Conservation (phyloP, 306 rosid species). For the Hippophae tibetana region DNA sequence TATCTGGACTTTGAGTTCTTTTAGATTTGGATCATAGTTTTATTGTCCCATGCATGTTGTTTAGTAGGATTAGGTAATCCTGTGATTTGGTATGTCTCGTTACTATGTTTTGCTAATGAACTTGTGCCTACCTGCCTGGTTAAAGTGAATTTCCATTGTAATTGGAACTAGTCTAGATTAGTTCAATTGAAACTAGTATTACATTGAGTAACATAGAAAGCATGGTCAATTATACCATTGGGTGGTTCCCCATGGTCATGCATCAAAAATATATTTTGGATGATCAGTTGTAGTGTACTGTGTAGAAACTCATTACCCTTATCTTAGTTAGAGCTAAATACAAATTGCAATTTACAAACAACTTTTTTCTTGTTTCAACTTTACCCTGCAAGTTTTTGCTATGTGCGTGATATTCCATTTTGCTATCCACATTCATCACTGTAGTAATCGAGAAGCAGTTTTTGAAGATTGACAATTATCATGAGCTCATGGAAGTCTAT, state of each 20-base stretch:
- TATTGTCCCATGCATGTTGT: constrained; percentile 32
- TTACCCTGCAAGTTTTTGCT: not conserved
- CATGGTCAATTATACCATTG: too few species aligned
- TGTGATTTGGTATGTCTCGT: constrained; percentile 25
- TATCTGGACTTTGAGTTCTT: constrained; percentile 97
- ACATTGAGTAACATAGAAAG: too few species aligned
- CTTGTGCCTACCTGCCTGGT: constrained; percentile 17
- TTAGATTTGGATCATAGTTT: constrained; percentile 37
- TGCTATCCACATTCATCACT: too few species aligned
- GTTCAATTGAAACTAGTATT: too few species aligned
- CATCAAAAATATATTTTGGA: not conserved
- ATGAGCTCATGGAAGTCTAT: too few species aligned
- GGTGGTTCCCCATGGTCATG: not conserved
- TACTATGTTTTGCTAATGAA: constrained; percentile 25
- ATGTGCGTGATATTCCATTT: too few species aligned
- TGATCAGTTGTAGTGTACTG: constrained; percentile 1
- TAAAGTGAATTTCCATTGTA: constrained; percentile 25
- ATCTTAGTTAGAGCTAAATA: not conserved
- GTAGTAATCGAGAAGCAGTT: too few species aligned
- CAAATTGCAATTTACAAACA: constrained; percentile 1
- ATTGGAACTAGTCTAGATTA: constrained; percentile 10
- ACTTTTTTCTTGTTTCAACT: not conserved
- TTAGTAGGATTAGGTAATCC: constrained; percentile 22
- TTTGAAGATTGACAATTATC: too few species aligned
- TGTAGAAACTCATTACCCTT: not conserved